These are phyloP conservation scores for Eucalyptus victrix DNA, from an alignment of 345 rosid genomes.

Conservation along the genomic window DNA sequence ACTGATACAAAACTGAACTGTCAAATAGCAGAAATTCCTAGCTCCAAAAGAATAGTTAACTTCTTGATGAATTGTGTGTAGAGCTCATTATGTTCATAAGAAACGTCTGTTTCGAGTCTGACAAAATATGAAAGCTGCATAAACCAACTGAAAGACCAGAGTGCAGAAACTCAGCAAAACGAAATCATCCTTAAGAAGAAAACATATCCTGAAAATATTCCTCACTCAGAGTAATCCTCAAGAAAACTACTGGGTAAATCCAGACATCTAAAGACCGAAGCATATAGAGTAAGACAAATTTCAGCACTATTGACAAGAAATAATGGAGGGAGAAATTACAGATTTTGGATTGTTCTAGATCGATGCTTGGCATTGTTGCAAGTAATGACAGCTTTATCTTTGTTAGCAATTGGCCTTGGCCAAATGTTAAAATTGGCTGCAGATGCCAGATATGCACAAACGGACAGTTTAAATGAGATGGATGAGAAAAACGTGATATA, in stretches of 20 bases:
- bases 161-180: not conserved
- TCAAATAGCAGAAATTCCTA: not conserved
- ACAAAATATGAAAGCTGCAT: not conserved
- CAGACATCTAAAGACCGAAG: not conserved
- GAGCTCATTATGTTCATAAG: not conserved
- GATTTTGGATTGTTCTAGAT: not conserved
- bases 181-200: not conserved
- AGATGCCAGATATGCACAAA: conserved; percentile 46
- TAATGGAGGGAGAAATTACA: not conserved
- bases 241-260: not conserved
- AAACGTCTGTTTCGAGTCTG: not conserved
- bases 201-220: not conserved
- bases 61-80: not conserved
- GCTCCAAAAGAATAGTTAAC: not conserved
- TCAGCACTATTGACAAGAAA: not conserved
- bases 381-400: not conserved
- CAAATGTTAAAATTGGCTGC: conserved; percentile 63
- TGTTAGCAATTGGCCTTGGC: conserved; percentile 22
- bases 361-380: not conserved
- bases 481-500: not conserved
- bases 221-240: not conserved
- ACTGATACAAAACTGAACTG: not conserved
- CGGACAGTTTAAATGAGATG: not conserved
- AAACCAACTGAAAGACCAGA: not conserved
- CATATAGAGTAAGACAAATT: not conserved